Evolutionary conservation across 331 rosid species (phyloP), one percentile per base, ranked within the genome.

Genomic region (Cydonia oblonga): DNA sequence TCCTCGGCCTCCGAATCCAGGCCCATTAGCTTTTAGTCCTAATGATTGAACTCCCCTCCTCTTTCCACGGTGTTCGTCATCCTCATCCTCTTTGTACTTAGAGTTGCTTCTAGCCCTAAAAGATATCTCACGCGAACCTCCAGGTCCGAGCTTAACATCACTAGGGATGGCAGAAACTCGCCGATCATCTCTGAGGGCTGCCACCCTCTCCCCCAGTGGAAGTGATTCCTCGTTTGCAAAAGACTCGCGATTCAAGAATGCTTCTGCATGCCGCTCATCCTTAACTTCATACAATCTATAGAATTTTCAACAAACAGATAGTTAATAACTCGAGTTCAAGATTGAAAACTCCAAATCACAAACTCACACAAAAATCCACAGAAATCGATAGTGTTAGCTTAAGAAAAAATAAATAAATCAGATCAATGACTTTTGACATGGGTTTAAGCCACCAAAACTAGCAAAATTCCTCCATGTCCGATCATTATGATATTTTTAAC

Each of bases 261-360:
- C 98, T 69, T 89, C 98, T 15, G 97, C 97, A 66, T 93, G 98
- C 77, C 81, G 79, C 76, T 89, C 96, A 69, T 93, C 86, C 90
- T 91, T 93, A 64, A 88, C 82, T 80, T 93, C 98, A 75, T 86
- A 84, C 85, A 93, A 80, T 82, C 98, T 93, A 80, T 61, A 40
- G 19, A 63, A 7, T 49, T 42, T 26, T 44, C 42, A 49, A 42
- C 24, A 78, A 73, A 71, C 53, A 26, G 28, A 60, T 2, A 22
- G 63, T 71, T 35, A 58, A 53, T 33, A 22, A 62, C 28, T 20
- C 7, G 23, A 44, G 13, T 6, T 74, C 24, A 8, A 18, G 23
- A 18, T 33, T 58, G 40, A 24, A 38, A 9, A 14, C 26, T 15
- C 26, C 2, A n/a, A 16, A 42, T 42, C 23, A 6, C 35, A 23